These are phyloP conservation scores for Chlamydomonas sphaeroides DNA, from an alignment of 139 green algal species.

Conservation along the genomic window DNA sequence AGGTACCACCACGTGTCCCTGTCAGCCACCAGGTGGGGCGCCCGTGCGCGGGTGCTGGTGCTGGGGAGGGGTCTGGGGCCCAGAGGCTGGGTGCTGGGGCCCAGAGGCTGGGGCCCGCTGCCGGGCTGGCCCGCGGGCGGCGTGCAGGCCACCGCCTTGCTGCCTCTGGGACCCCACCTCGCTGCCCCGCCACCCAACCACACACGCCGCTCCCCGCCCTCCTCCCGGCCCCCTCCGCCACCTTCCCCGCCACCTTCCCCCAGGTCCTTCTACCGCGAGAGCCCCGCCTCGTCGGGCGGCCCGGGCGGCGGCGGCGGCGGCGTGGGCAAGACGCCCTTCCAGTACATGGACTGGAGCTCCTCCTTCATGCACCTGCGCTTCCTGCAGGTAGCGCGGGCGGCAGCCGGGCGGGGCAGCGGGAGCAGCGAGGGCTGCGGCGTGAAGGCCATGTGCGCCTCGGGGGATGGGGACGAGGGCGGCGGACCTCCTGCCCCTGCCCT, in stretches of 20 bases:
- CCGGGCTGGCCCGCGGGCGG: too few relatives aligned
- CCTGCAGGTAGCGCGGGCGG: slow-evolving; percentile 58
- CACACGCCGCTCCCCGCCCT: too few relatives aligned
- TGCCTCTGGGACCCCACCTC: too few relatives aligned
- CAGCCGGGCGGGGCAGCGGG: too few relatives aligned
- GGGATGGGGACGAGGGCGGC: too few relatives aligned
- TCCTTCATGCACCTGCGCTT: slow-evolving; percentile 84
- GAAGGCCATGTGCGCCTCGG: too few relatives aligned
- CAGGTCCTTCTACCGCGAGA: slow-evolving; percentile 32
- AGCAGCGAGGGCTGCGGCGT: too few relatives aligned
- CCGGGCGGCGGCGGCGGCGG: neutral
- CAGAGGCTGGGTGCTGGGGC: too few relatives aligned
- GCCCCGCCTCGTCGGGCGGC: slow-evolving; percentile 17
- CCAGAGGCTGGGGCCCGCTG: too few relatives aligned
- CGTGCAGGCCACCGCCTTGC: too few relatives aligned
- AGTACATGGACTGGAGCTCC: slow-evolving; percentile 76
- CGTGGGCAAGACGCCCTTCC: slow-evolving; percentile 73
- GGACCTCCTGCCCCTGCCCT: neutral
- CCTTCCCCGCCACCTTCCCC: neutral
- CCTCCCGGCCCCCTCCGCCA: neutral
- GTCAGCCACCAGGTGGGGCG: slow-evolving; percentile 5
- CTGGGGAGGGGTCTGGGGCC: too few relatives aligned
- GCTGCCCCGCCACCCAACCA: too few relatives aligned
- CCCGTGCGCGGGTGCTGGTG: neutral
- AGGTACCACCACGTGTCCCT: slow-evolving; percentile 43